Evolutionary conservation across 305 asterid species (phyloP), one percentile per base, ranked within the genome.

Genomic region (Solanum hybrid): DNA sequence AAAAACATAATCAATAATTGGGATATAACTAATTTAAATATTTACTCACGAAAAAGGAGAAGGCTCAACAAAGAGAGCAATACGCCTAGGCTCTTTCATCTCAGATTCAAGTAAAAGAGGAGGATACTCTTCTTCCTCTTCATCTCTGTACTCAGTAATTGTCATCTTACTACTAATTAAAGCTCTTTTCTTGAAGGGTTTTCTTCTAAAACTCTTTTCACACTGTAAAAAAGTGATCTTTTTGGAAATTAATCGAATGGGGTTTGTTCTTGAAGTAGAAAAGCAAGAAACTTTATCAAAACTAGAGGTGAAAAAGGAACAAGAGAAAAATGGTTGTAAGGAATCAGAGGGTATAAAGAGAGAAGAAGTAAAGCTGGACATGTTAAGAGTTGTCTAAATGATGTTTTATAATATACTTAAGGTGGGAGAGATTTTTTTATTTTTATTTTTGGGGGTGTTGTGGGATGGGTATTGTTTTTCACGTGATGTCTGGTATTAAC

Each of bases 11-110:
- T 16, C 32, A 22, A 4, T 3, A 26, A 37, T 72, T 12, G 51
- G 66, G 72, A 42, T 73, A 29, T 4, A 69, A 80, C 24, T 9
- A 38, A 37, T 13, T 80, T 71, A 12, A 10, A 37, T 89, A 60
- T 91, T 66, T 46, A 92, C 99, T 96, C 93, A 97, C 99, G 99
- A 93, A 90, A 97, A 97, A 84, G 99, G 99, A 89, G 99, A 97
- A 29, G 99, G 99, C 95, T 97, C 99, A 88, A 97, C 97, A 90
- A 96, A 97, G 66, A 97, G 96, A 91, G 96, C 99, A 92, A 97
- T 96, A 88, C 99, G 98, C 91, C 95, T 92, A 31, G 99, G 98
- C 89, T 86, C 93, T 60, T 85, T 90, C 88, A 91, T 90, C 93
- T 96, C 98, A 77, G 94, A 91, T 79, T 94, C 98, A 91, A 96